Base-by-base conservation (phyloP, 495 filamentous ascomycete genomes). In the Penicillium crystallinum region DNA sequence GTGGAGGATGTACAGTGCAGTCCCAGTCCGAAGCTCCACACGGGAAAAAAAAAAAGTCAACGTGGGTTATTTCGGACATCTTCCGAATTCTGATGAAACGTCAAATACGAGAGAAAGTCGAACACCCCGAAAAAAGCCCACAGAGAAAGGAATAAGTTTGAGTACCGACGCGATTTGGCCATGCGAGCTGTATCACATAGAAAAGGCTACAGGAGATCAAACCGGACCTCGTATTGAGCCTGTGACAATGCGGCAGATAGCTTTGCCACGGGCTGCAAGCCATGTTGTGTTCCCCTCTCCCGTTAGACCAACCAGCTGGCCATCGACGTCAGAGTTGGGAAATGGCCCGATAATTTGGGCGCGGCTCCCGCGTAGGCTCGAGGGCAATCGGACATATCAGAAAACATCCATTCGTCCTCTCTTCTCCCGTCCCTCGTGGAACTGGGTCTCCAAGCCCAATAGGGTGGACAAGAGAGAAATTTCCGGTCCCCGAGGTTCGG, bases 271-370 rank as follows among this genome's bases (percentile, higher is more conserved):
- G 47, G 23, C 51, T 46, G 44, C 47, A 55, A 57, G 49, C 53
- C 55, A 58, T 54, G 49, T 23, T 15, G 22, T 46, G 25, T 30
- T 36, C 43, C 46, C 49, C 49, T 39, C 43, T 19, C 42, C 31
- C 33, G 45, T 27, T 35, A 52, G 23, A 41, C 40, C 60, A 54
- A 41, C 40, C 60, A 54, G 49, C 58, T 58, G 48, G 42, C 64
- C 55, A 60, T 40, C 64, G 59, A 64, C 63, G 65, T 68, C 65
- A 68, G 63, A 68, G 63, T 18, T 27, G 35, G 36, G 11, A 27
- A 30, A 33, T 34, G 9, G 47, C 23, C 37, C 48, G 27, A 6
- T 17, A 48, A 35, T 46, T 56, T 65, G 58, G n/a, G 64, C 56
- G 62, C 62, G 57, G 53, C 59, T 63, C 53, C 48, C 56, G 56